Conservation (phyloP, 73 alveolate species). For the Urostyla sp. region DNA sequence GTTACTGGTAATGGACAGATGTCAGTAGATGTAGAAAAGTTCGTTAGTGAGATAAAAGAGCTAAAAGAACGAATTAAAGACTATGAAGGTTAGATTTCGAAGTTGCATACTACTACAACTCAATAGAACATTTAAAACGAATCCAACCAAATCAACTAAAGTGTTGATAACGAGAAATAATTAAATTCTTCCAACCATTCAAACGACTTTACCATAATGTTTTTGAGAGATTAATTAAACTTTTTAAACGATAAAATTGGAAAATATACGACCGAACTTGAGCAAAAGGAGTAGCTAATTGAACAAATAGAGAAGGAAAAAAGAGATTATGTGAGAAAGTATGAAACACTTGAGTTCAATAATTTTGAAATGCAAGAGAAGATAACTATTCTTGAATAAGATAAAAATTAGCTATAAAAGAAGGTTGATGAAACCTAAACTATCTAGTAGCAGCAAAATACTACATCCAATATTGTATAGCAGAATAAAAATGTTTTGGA, state of each 20-base stretch:
- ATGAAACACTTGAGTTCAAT: slow-evolving; percentile 33
- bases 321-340: slow-evolving; percentile 14
- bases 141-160: slow-evolving; percentile 36
- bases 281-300: slow-evolving; percentile 46
- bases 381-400: background rate
- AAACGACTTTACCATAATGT: slow-evolving; percentile 24
- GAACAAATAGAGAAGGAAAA: slow-evolving; percentile 40
- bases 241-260: slow-evolving; percentile 31
- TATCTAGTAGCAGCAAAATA: background rate
- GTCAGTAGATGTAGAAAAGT: slow-evolving; percentile 30
- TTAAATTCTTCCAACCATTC: background rate
- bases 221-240: slow-evolving; percentile 44
- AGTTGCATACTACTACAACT: slow-evolving; percentile 10
- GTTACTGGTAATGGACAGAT: slow-evolving; percentile 4
- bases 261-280: slow-evolving; percentile 54
- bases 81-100: background rate
- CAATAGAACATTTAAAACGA: slow-evolving; percentile 3
- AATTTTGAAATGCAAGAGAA: slow-evolving; percentile 35
- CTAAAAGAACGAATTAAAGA: slow-evolving; percentile 12
- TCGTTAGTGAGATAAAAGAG: slow-evolving; percentile 7
- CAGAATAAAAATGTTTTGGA: slow-evolving; percentile 30
- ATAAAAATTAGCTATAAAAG: background rate
- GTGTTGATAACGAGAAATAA: background rate
- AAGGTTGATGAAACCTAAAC: background rate
- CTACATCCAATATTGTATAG: background rate